Percentiles rank a stretch among this genome's conserved stretches.
Conservation (phyloP, 2,329 filamentous ascomycete species). For the Aspergillus costaricaensis region DNA sequence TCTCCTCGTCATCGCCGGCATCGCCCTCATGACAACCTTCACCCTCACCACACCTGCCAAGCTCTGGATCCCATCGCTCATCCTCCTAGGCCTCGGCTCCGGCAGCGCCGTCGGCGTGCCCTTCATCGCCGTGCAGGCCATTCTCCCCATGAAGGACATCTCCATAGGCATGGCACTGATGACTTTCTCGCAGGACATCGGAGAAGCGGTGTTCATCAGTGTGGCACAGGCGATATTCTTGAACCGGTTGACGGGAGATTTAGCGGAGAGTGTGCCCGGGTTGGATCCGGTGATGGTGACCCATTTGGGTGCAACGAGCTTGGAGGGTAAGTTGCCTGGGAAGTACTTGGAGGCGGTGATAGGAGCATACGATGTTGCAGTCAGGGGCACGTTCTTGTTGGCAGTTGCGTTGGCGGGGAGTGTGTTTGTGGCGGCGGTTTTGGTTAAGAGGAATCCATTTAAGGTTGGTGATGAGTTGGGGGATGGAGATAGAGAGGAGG, state of each 20-base stretch:
- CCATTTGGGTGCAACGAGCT: neutral
- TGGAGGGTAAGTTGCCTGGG: neutral
- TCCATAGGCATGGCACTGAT: neutral
- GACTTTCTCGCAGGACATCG: neutral
- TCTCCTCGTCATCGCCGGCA: neutral
- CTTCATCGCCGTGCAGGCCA: neutral
- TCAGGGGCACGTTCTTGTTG: neutral
- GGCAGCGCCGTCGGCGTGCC: neutral
- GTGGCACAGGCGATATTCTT: neutral
- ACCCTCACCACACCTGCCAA: neutral
- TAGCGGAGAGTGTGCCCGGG: neutral
- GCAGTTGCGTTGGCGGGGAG: neutral
- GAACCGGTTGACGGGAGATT: neutral
- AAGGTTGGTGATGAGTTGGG: neutral
- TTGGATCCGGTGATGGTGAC: neutral
- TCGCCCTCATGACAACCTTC: neutral
- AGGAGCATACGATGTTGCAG: neutral
- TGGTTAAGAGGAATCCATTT: neutral
- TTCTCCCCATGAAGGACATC: neutral
- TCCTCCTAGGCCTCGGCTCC: neutral
- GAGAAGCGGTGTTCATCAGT: slow-evolving; percentile 1
- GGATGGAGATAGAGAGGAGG: neutral
- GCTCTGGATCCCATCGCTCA: neutral
- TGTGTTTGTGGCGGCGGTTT: neutral
- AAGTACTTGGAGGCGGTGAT: neutral